Conservation (phyloP, 345 rosid genomes). For the Eucalyptus sp. region DNA sequence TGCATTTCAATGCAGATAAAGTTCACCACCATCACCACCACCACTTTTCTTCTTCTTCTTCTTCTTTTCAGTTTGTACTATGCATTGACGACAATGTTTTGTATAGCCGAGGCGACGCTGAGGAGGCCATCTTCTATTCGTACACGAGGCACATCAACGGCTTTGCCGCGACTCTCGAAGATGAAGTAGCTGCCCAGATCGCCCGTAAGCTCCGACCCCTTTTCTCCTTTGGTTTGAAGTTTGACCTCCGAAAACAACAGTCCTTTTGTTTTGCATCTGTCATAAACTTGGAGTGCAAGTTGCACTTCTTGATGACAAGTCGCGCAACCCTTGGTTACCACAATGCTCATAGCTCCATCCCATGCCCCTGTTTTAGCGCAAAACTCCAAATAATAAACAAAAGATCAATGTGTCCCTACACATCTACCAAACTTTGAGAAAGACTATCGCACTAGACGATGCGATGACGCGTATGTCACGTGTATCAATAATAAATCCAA, state of each 20-base stretch:
- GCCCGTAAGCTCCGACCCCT: constrained; percentile 26
- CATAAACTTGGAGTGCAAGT: background rate
- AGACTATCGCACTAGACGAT: background rate
- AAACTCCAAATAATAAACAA: background rate
- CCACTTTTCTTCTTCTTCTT: background rate
- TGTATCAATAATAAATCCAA: background rate
- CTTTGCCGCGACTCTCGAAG: constrained; percentile 61
- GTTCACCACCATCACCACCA: no score
- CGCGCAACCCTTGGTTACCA: background rate
- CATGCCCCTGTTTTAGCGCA: background rate
- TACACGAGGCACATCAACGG: constrained; percentile 78
- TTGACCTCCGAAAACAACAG: background rate
- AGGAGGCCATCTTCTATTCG: constrained; percentile 53
- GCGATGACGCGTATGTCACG: background rate
- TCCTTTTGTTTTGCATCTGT: background rate
- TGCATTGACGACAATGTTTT: background rate
- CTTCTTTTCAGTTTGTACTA: background rate
- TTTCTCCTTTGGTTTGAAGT: background rate
- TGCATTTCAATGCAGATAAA: background rate
- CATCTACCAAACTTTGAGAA: background rate
- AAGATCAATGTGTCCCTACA: background rate
- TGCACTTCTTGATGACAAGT: background rate
- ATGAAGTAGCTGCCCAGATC: constrained; percentile 37
- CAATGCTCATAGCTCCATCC: background rate
- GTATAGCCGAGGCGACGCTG: constrained; percentile 35